Evolutionary conservation across 1,284 basidiomycete genomes (phyloP).

Genomic region (Ceratobasidium sp.): DNA sequence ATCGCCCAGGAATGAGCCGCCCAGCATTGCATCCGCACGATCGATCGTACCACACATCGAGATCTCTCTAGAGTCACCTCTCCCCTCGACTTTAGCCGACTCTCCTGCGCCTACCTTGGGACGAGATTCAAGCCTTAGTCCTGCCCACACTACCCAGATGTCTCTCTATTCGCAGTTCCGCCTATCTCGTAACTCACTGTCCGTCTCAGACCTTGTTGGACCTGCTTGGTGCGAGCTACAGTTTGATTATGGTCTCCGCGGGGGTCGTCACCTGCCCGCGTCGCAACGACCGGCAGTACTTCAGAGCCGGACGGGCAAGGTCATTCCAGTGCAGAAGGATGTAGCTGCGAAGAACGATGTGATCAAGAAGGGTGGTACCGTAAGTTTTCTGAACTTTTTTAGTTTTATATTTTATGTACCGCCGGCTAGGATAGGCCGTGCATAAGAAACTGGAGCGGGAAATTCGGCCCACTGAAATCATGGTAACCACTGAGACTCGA

Average conservation of each 20-base stretch:
- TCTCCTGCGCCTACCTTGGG: conserved; percentile 45
- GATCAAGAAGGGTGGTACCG: conserved; percentile 71
- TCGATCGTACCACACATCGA: conserved; percentile 52
- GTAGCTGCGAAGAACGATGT: conserved; percentile 73
- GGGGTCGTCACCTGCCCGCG: conserved; percentile 59
- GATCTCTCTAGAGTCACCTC: conserved; percentile 53
- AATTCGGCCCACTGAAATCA: conserved; percentile 71
- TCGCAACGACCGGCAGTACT: conserved; percentile 71
- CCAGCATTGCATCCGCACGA: background rate
- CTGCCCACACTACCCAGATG: background rate
- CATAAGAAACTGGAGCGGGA: conserved; percentile 86
- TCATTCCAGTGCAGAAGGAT: conserved; percentile 70
- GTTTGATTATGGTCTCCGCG: conserved; percentile 76
- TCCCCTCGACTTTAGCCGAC: conserved; percentile 49
- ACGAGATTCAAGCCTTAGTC: conserved; percentile 9
- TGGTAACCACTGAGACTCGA: conserved; percentile 63
- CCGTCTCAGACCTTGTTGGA: conserved; percentile 65
- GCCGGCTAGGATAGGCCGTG: conserved; percentile 64
- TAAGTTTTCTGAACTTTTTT: conserved; percentile 56
- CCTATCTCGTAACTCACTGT: conserved; percentile 49
- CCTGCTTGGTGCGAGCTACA: conserved; percentile 70
- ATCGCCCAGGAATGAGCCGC: conserved; percentile 36
- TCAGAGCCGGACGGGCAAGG: conserved; percentile 71
- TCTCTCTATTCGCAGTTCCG: conserved; percentile 44
- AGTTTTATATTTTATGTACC: conserved; percentile 33